Conservation (phyloP, 495 filamentous ascomycete genomes). For the Lindgomyces ingoldianus region DNA sequence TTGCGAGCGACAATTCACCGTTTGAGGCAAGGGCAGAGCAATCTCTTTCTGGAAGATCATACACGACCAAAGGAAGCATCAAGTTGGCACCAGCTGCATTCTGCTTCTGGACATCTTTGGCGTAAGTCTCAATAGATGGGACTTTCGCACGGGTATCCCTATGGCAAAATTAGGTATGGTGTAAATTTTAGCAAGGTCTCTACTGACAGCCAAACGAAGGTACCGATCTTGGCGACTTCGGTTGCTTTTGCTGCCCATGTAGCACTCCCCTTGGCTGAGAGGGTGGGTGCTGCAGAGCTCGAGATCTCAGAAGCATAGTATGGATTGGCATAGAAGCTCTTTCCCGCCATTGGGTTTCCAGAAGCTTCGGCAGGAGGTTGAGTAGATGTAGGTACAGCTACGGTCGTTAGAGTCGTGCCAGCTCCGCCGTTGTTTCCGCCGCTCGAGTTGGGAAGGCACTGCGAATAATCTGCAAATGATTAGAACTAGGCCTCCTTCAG, state of each 20-base stretch:
- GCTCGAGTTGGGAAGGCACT: background rate
- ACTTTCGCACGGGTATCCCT: conserved; percentile 17
- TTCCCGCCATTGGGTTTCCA: conserved; percentile 55
- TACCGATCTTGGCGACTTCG: conserved; percentile 63
- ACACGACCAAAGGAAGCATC: conserved; percentile 55
- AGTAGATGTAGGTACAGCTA: background rate
- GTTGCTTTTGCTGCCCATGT: conserved; percentile 49
- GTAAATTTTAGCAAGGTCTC: too few species aligned
- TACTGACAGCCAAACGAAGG: conserved; percentile 69
- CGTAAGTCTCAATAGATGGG: background rate
- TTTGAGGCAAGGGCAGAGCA: conserved; percentile 74
- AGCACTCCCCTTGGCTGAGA: conserved; percentile 18
- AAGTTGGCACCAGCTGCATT: conserved; percentile 14
- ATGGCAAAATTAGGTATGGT: background rate
- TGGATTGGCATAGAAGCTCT: conserved; percentile 58
- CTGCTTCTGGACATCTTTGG: conserved; percentile 3
- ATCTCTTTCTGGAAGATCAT: conserved; percentile 74
- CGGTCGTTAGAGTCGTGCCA: background rate
- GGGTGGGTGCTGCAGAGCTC: conserved; percentile 45
- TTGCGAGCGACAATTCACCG: conserved; percentile 65
- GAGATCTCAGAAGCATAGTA: conserved; percentile 58
- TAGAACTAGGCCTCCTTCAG: too few species aligned
- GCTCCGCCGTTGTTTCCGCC: background rate
- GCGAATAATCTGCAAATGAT: background rate
- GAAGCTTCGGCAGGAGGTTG: conserved; percentile 37